Base-by-base conservation (phyloP, 371 early-diverging fungal species). In the Saksenaea vasiformis region DNA sequence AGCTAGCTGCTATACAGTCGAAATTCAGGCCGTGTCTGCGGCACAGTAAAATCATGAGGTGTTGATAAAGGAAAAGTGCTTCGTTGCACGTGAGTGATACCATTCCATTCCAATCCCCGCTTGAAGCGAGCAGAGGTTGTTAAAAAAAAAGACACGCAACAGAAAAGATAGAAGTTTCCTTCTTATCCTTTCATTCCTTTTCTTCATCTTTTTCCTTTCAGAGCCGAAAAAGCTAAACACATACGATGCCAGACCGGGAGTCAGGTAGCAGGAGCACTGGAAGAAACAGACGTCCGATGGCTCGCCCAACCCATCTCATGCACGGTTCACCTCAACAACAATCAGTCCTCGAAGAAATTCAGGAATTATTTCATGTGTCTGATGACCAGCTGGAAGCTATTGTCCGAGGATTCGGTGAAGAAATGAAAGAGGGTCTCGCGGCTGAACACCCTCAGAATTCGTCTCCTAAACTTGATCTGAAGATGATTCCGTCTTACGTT, bases 401-500 rank as follows among this genome's bases (percentile, higher is more conserved):
- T 5, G 60, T 75, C 5, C 64, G 62, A n/a, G 76, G 73, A 2
- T 75, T 76, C 51, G 67, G 67, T 31, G 71, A 82, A 39, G 82
- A 82, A 74, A 79, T 82, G 76, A 71, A 71, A 39, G 66, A 73
- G 15, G 82, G 82, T 9, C 60, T 82, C 14, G 69, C 68, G 19
- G 67, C 62, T 17, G 28, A 54, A 28, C 41, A 54, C 56, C 31
- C 58, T 15, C 19, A 38, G 27, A 37, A 47, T 47, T 17, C 60
- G 14, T 31, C 38, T 17, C 54, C 63, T 56, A 56, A 54, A 8
- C 70, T 66, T 64, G 81, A 80, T 71, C 68, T 81, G 11, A 78
- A 81, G 56, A 81, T 81, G 82, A 78, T 81, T 63, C 82, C 82
- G 39, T 73, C 82, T 34, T 81, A 73, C 66, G 82, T 81, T 53